These are phyloP conservation scores for Ogataea ganodermae DNA, from an alignment of 805 yeast species.

Conservation along the genomic window DNA sequence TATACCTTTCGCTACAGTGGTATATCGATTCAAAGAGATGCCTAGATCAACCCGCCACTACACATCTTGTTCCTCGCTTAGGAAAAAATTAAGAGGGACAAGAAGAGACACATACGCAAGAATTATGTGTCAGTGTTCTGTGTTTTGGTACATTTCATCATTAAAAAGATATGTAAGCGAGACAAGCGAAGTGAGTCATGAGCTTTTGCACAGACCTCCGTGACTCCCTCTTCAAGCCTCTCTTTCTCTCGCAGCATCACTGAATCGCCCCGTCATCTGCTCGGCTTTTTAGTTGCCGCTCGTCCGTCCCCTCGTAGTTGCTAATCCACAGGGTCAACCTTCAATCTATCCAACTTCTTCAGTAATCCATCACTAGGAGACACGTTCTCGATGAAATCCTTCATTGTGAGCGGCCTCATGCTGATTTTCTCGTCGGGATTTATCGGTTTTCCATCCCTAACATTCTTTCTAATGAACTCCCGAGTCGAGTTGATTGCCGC, in stretches of 20 bases:
- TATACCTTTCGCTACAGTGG: slow-evolving; percentile 40
- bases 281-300: no score
- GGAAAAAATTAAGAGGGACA: slow-evolving; percentile 10
- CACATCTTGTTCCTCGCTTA: slow-evolving; percentile 8
- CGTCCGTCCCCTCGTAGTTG: background rate
- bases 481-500: slow-evolving; percentile 90
- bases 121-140: slow-evolving; percentile 5
- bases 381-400: slow-evolving; percentile 56
- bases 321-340: slow-evolving; percentile 26
- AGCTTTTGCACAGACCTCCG: no score
- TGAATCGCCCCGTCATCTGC: no score
- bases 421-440: slow-evolving; percentile 39
- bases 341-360: slow-evolving; percentile 22
- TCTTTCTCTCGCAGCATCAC: no score
- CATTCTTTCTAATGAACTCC: slow-evolving; percentile 70
- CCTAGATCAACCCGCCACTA: slow-evolving; percentile 36
- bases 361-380: slow-evolving; percentile 33
- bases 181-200: no score
- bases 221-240: no score
- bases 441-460: slow-evolving; percentile 41
- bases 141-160: slow-evolving; percentile 20
- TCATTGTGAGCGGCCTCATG: slow-evolving; percentile 63
- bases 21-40: slow-evolving; percentile 51
- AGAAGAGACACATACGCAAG: slow-evolving; percentile 6
- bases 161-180: background rate